Base-by-base conservation (phyloP, 805 yeast genomes). In the Myxozyma kluyveri region DNA sequence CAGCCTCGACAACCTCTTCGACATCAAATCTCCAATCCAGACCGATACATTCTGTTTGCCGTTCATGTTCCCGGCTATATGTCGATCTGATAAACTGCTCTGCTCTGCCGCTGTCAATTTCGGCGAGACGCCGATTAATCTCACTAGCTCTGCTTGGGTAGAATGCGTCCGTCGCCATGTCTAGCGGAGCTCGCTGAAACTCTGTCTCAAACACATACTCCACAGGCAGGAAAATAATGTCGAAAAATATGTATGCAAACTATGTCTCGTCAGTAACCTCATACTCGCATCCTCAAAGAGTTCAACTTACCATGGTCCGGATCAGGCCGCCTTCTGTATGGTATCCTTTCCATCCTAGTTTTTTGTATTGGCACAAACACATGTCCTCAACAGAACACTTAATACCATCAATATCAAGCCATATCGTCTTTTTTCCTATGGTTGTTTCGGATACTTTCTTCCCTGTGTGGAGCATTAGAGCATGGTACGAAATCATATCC, bases 301-400 rank as follows among this genome's bases (percentile, higher is more conserved):
- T 5, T 14, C n/a, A 4, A 18, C 59, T 33, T 49, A 55, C 59
- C 21, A 69, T 42, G 0, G 70, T 64, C 27, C 54, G 52, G 37
- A 70, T 39, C 22, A 67, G 59, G 4, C 72, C 61, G 42, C 64
- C 64, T 45, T 70, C 74, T 23, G 62, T 65, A 52, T 70, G 74
- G 23, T 64, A 66, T 5, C 74, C 73, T 17, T 50, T 36, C 63
- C 65, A 70, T 2, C 68, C 71, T 4, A 42, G 50, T 2, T 36
- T 35, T 21, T 21, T 50, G 52, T 70, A 70, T 33, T 67, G 57
- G 6, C 49, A 40, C 19, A 69, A 53, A 4, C 72, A 70, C n/a
- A 63, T 56, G 35, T 62, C 63, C 51, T 70, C 74, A 1, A 70
- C 74, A 2, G 65, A 54, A 3, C 59, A 49, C 12, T 46, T 48